These are phyloP conservation scores for Agapanthus africanus DNA, from an alignment of 106 monocot species.

Conservation along the genomic window DNA sequence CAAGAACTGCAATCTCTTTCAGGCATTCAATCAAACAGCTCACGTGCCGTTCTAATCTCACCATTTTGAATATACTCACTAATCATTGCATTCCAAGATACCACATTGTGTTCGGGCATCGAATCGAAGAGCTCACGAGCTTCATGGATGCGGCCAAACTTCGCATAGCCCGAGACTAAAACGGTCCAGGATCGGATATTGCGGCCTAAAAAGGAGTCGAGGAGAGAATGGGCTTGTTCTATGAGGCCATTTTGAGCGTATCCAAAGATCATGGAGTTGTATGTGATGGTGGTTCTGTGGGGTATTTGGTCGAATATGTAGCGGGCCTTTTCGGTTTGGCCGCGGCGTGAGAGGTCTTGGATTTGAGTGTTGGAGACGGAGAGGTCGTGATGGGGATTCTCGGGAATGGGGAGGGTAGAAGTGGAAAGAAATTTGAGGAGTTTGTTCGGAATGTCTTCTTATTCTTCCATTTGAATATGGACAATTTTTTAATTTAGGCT, in stretches of 20 bases:
- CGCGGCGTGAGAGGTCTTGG: conserved; percentile 17
- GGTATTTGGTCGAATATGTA: conserved; percentile 27
- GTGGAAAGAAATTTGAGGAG: conserved; percentile 3
- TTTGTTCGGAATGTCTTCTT: background rate
- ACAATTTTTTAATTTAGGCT: background rate
- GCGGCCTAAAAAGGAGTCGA: conserved; percentile 24
- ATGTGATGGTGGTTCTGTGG: conserved; percentile 20
- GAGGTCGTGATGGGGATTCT: conserved; percentile 9
- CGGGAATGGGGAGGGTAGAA: background rate
- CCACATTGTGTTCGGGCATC: conserved; percentile 43
- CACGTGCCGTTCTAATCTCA: conserved; percentile 19
- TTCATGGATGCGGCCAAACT: conserved; percentile 19
- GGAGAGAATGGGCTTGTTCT: conserved; percentile 21
- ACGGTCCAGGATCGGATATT: conserved; percentile 44
- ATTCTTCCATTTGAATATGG: background rate
- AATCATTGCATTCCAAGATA: conserved; percentile 73
- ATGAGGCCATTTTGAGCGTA: conserved; percentile 30
- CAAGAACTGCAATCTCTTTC: conserved; percentile 40
- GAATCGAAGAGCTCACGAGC: conserved; percentile 46
- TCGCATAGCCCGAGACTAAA: conserved; percentile 39
- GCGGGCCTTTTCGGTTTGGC: conserved; percentile 18
- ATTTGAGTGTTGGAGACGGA: conserved; percentile 9
- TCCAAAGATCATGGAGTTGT: conserved; percentile 32
- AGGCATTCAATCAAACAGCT: conserved; percentile 52
- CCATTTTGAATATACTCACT: conserved; percentile 47